Evolutionary conservation across 768 basidiomycete species (phyloP).

Genomic region (Sarcodon sp.): DNA sequence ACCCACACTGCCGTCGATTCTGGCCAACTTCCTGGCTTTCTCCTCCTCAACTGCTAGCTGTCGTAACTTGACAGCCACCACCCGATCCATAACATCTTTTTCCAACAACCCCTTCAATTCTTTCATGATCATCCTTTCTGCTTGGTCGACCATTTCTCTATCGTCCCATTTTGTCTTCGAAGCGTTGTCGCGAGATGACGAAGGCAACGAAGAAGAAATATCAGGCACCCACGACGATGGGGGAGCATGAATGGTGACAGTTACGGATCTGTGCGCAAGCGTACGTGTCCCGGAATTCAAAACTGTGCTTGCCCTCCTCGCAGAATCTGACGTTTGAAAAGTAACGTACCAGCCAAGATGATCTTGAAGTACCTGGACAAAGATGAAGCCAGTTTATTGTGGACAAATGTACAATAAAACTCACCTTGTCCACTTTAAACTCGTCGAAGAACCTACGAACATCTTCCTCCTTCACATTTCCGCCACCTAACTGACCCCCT

Average conservation of each 20-base stretch:
- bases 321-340: conserved; percentile 49
- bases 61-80: conserved; percentile 41
- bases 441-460: conserved; percentile 55
- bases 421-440: conserved; percentile 64
- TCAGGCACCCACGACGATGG: conserved; percentile 10
- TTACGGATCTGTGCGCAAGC: conserved; percentile 47
- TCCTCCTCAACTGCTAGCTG: conserved; percentile 35
- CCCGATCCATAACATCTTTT: conserved; percentile 52
- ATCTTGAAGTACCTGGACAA: conserved; percentile 54
- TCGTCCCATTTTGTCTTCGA: conserved; percentile 37
- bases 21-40: conserved; percentile 24
- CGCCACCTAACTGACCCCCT: conserved; percentile 28
- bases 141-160: conserved; percentile 38
- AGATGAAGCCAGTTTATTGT: conserved; percentile 3
- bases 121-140: conserved; percentile 38
- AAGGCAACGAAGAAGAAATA: conserved; percentile 17
- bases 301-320: conserved; percentile 55
- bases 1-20: conserved; percentile 11
- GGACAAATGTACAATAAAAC: conserved; percentile 13
- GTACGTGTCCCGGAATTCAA: conserved; percentile 37
- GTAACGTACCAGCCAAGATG: conserved; percentile 71
- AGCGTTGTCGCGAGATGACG: conserved; percentile 17
- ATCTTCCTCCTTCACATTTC: conserved; percentile 49
- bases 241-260: conserved; percentile 35
- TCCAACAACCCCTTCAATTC: conserved; percentile 45